These are phyloP conservation scores for Botrytis elliptica DNA, from an alignment of 2,329 filamentous ascomycete species.

Conservation along the genomic window DNA sequence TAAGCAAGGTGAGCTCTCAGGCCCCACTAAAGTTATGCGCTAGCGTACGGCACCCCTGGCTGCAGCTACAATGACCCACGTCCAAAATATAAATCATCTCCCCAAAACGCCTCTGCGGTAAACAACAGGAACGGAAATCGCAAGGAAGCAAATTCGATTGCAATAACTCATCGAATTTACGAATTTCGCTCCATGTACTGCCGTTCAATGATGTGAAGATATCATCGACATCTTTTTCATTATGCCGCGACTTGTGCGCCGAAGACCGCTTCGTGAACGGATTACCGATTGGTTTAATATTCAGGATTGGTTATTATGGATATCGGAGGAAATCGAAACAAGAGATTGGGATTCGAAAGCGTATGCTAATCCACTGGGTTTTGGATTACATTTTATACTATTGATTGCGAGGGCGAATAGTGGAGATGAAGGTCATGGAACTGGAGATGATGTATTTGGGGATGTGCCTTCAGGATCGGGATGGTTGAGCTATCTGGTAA, in stretches of 20 bases:
- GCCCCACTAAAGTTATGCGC: constrained; percentile 14
- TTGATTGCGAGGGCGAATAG: constrained; percentile 80
- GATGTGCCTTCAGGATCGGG: constrained; percentile 60
- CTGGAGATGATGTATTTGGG: constrained; percentile 80
- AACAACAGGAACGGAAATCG: constrained; percentile 11
- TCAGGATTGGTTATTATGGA: constrained; percentile 84
- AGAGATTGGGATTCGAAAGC: constrained; percentile 84
- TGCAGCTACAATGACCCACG: constrained; percentile 18
- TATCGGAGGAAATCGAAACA: constrained; percentile 89
- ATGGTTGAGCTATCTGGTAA: constrained; percentile 63
- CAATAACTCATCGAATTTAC: neutral
- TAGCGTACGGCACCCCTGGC: constrained; percentile 16
- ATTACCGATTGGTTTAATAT: constrained; percentile 79
- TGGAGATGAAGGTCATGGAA: constrained; percentile 44
- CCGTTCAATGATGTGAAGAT: constrained; percentile 11
- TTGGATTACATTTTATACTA: constrained; percentile 76
- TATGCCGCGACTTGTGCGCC: constrained; percentile 81
- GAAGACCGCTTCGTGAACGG: constrained; percentile 75
- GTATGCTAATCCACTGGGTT: constrained; percentile 72
- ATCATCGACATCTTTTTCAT: constrained; percentile 21
- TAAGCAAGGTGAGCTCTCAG: constrained; percentile 20
- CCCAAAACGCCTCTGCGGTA: constrained; percentile 4
- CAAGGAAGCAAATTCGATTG: constrained; percentile 11
- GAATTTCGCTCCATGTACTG: neutral
- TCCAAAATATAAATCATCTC: constrained; percentile 5